These are phyloP conservation scores for Scedosporium minutisporum DNA, from an alignment of 2,329 filamentous ascomycete species.

Conservation along the genomic window DNA sequence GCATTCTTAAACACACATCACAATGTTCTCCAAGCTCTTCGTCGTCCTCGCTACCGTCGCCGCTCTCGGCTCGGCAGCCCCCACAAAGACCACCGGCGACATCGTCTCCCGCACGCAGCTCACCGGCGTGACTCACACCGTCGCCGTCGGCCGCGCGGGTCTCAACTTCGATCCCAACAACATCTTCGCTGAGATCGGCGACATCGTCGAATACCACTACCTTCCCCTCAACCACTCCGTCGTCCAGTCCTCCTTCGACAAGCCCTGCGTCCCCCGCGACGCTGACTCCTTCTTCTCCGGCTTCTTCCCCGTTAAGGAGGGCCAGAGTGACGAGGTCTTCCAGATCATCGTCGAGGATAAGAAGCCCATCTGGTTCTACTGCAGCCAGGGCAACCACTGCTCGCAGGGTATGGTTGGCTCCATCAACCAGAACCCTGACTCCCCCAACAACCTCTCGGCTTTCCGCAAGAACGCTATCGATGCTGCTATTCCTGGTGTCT, in stretches of 20 bases:
- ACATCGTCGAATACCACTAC: constrained; percentile 46
- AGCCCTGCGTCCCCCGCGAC: constrained; percentile 31
- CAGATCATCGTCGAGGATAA: constrained; percentile 20
- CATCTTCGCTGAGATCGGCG: constrained; percentile 36
- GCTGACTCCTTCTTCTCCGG: constrained; percentile 33
- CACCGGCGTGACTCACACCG: constrained; percentile 33
- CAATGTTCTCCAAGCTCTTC: constrained; percentile 23
- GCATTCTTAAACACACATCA: constrained; percentile 8
- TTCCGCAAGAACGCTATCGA: constrained; percentile 22
- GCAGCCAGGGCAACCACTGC: constrained; percentile 38
- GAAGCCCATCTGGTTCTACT: constrained; percentile 56
- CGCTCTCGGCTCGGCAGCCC: constrained; percentile 20
- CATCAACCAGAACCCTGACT: constrained; percentile 37
- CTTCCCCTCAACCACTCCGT: constrained; percentile 41
- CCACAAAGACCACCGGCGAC: constrained; percentile 19
- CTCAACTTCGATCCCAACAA: constrained; percentile 41
- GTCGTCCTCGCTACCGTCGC: constrained; percentile 18
- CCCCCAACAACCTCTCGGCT: constrained; percentile 25
- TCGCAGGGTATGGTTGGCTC: constrained; percentile 38
- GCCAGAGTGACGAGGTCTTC: constrained; percentile 13
- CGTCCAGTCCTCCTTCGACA: constrained; percentile 29
- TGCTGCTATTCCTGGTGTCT: constrained; percentile 17
- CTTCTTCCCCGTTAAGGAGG: constrained; percentile 26
- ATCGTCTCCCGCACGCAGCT: constrained; percentile 22
- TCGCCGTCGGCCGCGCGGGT: constrained; percentile 33